A percentile compares a stretch with the other conserved stretches of the same genome.
Evolutionary conservation across 1,139 yeast genomes (phyloP).

Genomic region (Yamadazyma membranifaciens): DNA sequence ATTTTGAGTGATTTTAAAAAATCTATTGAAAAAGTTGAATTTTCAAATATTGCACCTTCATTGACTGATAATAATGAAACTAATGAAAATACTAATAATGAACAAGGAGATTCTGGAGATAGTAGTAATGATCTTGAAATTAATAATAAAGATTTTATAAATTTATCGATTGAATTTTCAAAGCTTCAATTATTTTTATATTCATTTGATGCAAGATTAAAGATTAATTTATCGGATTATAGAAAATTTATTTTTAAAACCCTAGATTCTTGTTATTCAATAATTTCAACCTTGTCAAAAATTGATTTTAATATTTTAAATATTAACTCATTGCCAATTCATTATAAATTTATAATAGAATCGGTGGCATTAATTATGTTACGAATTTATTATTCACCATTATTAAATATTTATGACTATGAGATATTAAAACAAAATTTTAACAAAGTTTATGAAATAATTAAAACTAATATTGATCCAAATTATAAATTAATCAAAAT

Average conservation of each 20-base stretch:
- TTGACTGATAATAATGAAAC: not conserved
- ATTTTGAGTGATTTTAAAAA: constrained; percentile 33
- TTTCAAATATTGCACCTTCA: not conserved
- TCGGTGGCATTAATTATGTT: constrained; percentile 31
- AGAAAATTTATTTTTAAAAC: constrained; percentile 29
- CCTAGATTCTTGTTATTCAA: constrained; percentile 27
- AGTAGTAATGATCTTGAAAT: not conserved
- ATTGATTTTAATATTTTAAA: constrained; percentile 20
- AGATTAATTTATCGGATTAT: constrained; percentile 30
- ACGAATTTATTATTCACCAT: constrained; percentile 38
- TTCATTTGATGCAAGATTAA: constrained; percentile 30
- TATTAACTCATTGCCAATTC: constrained; percentile 39
- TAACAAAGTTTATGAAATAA: constrained; percentile 22
- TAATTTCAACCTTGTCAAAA: constrained; percentile 24
- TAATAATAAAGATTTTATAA: constrained; percentile 24
- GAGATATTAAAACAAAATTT: constrained; percentile 29
- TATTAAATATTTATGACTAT: constrained; percentile 33
- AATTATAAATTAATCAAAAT: constrained; percentile 30
- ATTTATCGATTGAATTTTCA: constrained; percentile 37
- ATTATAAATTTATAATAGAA: constrained; percentile 41
- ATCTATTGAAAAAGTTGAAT: not conserved
- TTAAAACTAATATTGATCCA: constrained; percentile 20
- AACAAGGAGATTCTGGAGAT: not conserved
- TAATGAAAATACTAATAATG: not conserved
- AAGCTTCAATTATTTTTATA: constrained; percentile 41